These are phyloP conservation scores for Phaffia australis DNA, from an alignment of 768 basidiomycete species.

Conservation along the genomic window DNA sequence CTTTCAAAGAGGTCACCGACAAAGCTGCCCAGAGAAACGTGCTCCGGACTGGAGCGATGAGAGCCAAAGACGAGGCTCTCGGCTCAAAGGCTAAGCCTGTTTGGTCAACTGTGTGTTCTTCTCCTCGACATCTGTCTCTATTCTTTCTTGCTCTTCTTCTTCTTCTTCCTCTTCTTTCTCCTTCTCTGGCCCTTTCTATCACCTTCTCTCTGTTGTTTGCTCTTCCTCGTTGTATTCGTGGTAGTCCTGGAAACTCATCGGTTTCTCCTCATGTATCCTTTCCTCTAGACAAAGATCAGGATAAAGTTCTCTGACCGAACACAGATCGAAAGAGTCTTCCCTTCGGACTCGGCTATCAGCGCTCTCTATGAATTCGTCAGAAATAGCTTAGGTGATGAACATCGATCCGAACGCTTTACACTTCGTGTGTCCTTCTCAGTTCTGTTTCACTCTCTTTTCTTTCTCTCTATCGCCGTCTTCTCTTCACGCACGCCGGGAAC, in stretches of 20 bases:
- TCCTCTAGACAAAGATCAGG: slow-evolving; percentile 21
- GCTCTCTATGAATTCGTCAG: slow-evolving; percentile 23
- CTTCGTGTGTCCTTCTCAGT: slow-evolving; percentile 15
- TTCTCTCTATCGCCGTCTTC: slow-evolving; percentile 7
- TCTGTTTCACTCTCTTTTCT: neutral
- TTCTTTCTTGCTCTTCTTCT: too few relatives aligned
- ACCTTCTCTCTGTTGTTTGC: neutral
- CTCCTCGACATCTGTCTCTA: neutral
- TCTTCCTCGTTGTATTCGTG: too few relatives aligned
- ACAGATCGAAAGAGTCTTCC: slow-evolving; percentile 18
- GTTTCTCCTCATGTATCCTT: neutral
- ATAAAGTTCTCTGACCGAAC: slow-evolving; percentile 25
- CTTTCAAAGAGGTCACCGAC: slow-evolving; percentile 5
- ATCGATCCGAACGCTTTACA: neutral
- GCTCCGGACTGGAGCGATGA: slow-evolving; percentile 19
- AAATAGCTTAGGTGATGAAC: neutral
- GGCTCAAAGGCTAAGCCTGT: neutral
- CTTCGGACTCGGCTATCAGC: neutral
- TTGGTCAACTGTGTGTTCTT: slow-evolving; percentile 10
- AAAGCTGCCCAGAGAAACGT: slow-evolving; percentile 7
- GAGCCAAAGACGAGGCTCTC: slow-evolving; percentile 20
- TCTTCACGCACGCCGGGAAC: slow-evolving; percentile 8
- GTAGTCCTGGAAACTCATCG: too few relatives aligned
- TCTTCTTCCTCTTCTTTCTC: too few relatives aligned
- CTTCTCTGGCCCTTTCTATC: neutral